These are phyloP conservation scores for Patellifolia procumbens DNA, from an alignment of 179 eudicot genomes.

Conservation along the genomic window DNA sequence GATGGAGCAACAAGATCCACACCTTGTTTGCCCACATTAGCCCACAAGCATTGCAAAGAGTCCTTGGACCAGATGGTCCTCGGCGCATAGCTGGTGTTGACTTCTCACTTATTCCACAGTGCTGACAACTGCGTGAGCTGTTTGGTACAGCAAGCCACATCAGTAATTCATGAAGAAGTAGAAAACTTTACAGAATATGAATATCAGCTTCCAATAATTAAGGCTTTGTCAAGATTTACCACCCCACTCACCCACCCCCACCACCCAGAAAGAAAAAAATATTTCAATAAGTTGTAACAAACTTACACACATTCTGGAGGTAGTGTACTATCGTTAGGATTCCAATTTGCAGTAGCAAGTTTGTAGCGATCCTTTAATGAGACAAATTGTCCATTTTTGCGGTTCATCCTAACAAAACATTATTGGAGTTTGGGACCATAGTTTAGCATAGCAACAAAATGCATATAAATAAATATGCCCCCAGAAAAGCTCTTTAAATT, in stretches of 20 bases:
- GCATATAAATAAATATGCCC: background rate
- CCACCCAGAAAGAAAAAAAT: background rate
- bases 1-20: background rate
- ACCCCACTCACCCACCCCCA: background rate
- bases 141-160: background rate
- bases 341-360: slow-evolving; percentile 35
- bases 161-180: too few species aligned
- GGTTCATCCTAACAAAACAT: slow-evolving; percentile 56
- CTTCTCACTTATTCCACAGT: slow-evolving; percentile 61
- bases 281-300: slow-evolving; percentile 15
- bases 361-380: slow-evolving; percentile 45
- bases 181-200: background rate
- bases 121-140: slow-evolving; percentile 52
- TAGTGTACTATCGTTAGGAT: slow-evolving; percentile 31
- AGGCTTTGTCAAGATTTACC: background rate
- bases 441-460: slow-evolving; percentile 14
- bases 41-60: slow-evolving; percentile 79
- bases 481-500: background rate
- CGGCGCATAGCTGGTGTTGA: slow-evolving; percentile 81
- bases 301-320: slow-evolving; percentile 43
- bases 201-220: background rate
- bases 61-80: slow-evolving; percentile 72
- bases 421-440: background rate
- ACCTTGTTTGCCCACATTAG: slow-evolving; percentile 87
- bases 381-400: slow-evolving; percentile 80